Evolutionary conservation across 306 rosid species (phyloP).

Genomic region (Canavalia gladiata): DNA sequence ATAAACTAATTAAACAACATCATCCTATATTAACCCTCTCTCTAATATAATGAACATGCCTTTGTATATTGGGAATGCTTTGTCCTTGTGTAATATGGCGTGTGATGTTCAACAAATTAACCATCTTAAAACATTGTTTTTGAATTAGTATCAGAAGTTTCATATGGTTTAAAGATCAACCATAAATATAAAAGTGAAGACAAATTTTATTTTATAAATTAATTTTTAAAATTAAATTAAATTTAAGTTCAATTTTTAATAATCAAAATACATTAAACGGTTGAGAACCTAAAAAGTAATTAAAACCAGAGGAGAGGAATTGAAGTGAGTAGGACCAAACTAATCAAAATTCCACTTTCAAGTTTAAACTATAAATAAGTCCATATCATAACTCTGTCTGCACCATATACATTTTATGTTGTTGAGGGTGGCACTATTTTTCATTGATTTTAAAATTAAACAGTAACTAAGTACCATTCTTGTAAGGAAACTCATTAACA

Average conservation of each 20-base stretch:
- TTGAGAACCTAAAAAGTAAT: not conserved
- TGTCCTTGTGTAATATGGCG: not conserved
- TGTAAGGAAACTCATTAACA: not conserved
- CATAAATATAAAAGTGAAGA: no score
- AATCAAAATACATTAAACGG: not conserved
- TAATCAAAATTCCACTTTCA: conserved; percentile 37
- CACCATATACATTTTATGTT: not conserved
- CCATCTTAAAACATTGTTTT: conserved; percentile 26
- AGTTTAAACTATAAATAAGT: conserved; percentile 8
- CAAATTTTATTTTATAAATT: no score
- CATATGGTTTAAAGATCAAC: no score
- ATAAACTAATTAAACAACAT: no score
- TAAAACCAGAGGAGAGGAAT: conserved; percentile 30
- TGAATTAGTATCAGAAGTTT: not conserved
- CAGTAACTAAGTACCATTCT: not conserved
- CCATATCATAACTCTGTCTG: not conserved
- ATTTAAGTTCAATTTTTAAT: no score
- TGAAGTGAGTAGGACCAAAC: conserved; percentile 45
- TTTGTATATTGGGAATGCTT: not conserved
- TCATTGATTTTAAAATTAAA: not conserved
- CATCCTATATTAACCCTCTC: not conserved
- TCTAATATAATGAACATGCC: not conserved
- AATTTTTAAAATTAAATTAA: no score
- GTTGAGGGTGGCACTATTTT: conserved; percentile 16
- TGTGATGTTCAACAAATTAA: not conserved